Evolutionary conservation across 768 basidiomycete species (phyloP).

Genomic region (Rhizopogon sp.): DNA sequence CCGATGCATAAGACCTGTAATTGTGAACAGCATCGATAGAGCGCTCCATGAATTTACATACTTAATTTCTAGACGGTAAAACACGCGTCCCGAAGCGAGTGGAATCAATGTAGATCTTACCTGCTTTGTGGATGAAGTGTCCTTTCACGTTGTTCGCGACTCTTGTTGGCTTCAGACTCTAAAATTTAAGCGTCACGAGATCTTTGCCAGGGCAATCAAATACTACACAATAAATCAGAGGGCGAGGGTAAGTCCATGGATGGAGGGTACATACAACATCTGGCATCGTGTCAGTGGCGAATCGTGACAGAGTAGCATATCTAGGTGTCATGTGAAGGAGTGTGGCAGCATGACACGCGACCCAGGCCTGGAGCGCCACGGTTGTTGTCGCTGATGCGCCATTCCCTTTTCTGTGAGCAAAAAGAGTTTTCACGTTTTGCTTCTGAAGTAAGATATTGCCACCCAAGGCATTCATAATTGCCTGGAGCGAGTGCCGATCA

Average conservation of each 20-base stretch:
- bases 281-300: slow-evolving; percentile 24
- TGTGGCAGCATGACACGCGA: slow-evolving; percentile 32
- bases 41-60: slow-evolving; percentile 15
- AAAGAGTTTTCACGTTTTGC: slow-evolving; percentile 22
- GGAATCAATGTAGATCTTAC: slow-evolving; percentile 28
- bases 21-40: neutral
- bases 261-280: slow-evolving; percentile 19
- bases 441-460: slow-evolving; percentile 26
- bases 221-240: slow-evolving; percentile 22
- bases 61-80: slow-evolving; percentile 32
- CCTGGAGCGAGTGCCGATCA: slow-evolving; percentile 28
- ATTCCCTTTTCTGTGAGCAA: slow-evolving; percentile 8
- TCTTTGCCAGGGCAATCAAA: slow-evolving; percentile 41
- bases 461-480: slow-evolving; percentile 34
- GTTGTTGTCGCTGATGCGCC: slow-evolving; percentile 1
- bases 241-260: neutral
- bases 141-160: slow-evolving; percentile 37
- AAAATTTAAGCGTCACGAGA: slow-evolving; percentile 39
- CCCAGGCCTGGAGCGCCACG: slow-evolving; percentile 43
- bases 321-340: slow-evolving; percentile 14
- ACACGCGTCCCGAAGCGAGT: slow-evolving; percentile 43
- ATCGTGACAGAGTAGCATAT: slow-evolving; percentile 12
- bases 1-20: slow-evolving; percentile 16
- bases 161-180: slow-evolving; percentile 40
- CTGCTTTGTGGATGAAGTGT: slow-evolving; percentile 23